Evolutionary conservation across 2,329 filamentous ascomycete species (phyloP).

Genomic region (Colletotrichum acutatum): DNA sequence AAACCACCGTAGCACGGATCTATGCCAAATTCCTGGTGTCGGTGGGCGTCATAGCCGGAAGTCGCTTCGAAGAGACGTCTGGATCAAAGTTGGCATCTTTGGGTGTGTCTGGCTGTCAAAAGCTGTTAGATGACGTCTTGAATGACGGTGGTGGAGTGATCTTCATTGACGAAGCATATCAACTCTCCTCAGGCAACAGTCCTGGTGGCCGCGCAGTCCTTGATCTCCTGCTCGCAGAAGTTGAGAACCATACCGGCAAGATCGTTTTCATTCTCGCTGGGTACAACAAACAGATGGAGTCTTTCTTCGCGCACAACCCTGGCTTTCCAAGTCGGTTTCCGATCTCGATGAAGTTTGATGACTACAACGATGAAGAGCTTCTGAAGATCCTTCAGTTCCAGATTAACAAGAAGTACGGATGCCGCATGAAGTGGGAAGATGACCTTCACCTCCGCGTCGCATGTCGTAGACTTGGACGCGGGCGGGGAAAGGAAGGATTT

Average conservation of each 20-base stretch:
- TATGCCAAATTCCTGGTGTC: conserved; percentile 74
- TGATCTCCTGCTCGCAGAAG: conserved; percentile 77
- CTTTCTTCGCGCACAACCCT: conserved; percentile 79
- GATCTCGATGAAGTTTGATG: conserved; percentile 71
- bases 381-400: conserved; percentile 67
- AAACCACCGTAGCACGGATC: conserved; percentile 80
- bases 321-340: conserved; percentile 78
- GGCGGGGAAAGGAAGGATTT: conserved; percentile 74
- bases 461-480: conserved; percentile 68
- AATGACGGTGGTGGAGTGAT: conserved; percentile 72
- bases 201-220: conserved; percentile 70
- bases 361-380: conserved; percentile 76
- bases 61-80: conserved; percentile 72
- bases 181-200: conserved; percentile 70
- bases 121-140: conserved; percentile 59
- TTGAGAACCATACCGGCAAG: conserved; percentile 77
- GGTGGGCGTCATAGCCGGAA: conserved; percentile 71
- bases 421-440: conserved; percentile 68
- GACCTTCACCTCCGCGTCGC: conserved; percentile 74
- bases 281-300: conserved; percentile 80
- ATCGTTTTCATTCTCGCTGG: conserved; percentile 79
- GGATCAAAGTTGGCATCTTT: conserved; percentile 73
- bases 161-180: conserved; percentile 86
- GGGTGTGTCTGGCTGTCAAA: conserved; percentile 68
- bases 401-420: conserved; percentile 64